phyloP scores from a whole-genome alignment of 2,329 filamentous ascomycete genomes.

The Diaporthe longicolla region DNA sequence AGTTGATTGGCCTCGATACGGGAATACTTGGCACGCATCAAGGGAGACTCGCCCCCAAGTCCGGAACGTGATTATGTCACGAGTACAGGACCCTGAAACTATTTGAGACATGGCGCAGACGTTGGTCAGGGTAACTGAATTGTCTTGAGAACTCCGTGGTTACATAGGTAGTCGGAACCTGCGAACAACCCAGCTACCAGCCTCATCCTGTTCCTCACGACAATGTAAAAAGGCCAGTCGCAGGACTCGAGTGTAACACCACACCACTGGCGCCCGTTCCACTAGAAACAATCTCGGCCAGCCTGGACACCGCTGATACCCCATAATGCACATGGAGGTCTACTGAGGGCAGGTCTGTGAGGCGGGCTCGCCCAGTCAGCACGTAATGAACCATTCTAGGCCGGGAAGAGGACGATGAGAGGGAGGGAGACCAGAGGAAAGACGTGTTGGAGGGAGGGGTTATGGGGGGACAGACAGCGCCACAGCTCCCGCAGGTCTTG shows the following conservation, averaged over 20 bases:
- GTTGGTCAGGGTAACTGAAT: conserved; percentile 3
- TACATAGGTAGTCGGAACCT: background rate
- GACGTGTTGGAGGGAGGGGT: background rate
- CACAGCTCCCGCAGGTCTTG: conserved; percentile 71
- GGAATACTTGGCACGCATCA: background rate
- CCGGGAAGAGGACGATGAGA: background rate
- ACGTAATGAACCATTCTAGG: background rate
- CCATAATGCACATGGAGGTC: background rate
- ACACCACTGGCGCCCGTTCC: background rate
- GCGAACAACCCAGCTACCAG: background rate
- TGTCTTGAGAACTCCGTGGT: background rate
- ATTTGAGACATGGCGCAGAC: conserved; percentile 17
- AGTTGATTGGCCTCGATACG: background rate
- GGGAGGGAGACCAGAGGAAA: background rate
- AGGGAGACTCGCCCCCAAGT: background rate
- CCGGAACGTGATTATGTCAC: conserved; percentile 6
- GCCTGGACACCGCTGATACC: background rate
- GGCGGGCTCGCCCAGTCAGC: background rate
- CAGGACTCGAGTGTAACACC: background rate
- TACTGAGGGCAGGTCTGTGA: conserved; percentile 50
- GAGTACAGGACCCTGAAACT: conserved; percentile 21
- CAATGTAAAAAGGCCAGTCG: background rate
- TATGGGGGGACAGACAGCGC: conserved; percentile 64
- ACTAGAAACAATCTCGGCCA: background rate
- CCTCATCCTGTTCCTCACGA: background rate